Evolutionary conservation across 1,284 basidiomycete genomes (phyloP).

Genomic region (Ceratobasidium sp.): DNA sequence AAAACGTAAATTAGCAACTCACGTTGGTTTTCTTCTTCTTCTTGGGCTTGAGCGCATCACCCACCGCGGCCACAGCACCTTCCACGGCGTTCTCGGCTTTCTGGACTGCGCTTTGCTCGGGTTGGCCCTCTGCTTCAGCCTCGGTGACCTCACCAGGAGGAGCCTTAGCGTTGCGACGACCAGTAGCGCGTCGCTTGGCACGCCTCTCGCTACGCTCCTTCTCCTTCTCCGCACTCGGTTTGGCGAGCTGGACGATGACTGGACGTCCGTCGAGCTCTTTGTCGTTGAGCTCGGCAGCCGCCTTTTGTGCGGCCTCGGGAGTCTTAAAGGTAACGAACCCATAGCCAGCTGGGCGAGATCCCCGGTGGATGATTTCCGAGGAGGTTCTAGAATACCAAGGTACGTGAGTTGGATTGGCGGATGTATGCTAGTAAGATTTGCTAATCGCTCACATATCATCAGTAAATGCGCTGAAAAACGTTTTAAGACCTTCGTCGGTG

Average conservation of each 20-base stretch:
- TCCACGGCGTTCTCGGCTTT: constrained; percentile 64
- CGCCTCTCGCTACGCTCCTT: constrained; percentile 81
- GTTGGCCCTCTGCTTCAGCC: constrained; percentile 84
- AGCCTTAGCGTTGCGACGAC: constrained; percentile 83
- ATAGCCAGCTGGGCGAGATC: constrained; percentile 86
- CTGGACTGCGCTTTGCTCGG: constrained; percentile 52
- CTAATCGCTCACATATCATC: constrained; percentile 77
- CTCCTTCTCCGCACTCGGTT: constrained; percentile 87
- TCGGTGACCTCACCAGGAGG: constrained; percentile 87
- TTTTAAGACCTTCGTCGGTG: constrained; percentile 89
- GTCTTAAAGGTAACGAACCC: constrained; percentile 89
- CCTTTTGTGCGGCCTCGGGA: constrained; percentile 85
- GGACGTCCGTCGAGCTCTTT: constrained; percentile 87
- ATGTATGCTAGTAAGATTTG: constrained; percentile 35
- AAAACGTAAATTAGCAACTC: constrained; percentile 55
- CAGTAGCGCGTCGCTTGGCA: constrained; percentile 74
- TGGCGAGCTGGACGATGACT: constrained; percentile 90
- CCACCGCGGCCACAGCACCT: constrained; percentile 62
- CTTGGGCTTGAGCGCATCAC: constrained; percentile 77
- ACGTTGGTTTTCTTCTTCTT: constrained; percentile 84
- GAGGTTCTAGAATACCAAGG: constrained; percentile 65
- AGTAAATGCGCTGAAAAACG: constrained; percentile 85
- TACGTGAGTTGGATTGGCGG: constrained; percentile 53
- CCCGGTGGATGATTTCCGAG: constrained; percentile 84
- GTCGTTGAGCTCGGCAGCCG: constrained; percentile 87